phyloP scores from a whole-genome alignment of 2,329 filamentous ascomycete species.

The Beauveria sp. region DNA sequence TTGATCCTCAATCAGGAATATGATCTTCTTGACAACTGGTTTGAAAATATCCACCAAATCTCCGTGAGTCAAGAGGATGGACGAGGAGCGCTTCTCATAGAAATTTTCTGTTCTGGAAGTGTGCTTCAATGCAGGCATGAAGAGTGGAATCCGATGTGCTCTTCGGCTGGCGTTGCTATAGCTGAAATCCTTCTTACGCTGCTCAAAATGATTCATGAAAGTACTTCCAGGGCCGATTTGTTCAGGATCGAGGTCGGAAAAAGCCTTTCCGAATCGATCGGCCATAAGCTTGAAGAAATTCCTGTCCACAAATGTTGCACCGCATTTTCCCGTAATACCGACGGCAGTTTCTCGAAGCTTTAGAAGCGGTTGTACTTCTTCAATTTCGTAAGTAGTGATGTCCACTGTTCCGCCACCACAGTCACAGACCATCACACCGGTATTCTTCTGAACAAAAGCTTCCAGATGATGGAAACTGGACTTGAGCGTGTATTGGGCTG shows the following conservation, averaged over 20 bases:
- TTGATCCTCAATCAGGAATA: background rate
- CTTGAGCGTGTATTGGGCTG: slow-evolving; percentile 7
- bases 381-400: background rate
- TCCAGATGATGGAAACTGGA: slow-evolving; percentile 4
- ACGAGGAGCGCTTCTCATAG: background rate
- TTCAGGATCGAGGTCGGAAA: background rate
- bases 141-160: background rate
- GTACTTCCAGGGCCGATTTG: slow-evolving; percentile 14
- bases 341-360: background rate
- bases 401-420: slow-evolving; percentile 7
- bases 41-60: background rate
- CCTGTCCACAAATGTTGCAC: slow-evolving; percentile 12
- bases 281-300: slow-evolving; percentile 12
- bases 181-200: slow-evolving; percentile 15
- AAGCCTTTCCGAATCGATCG: slow-evolving; percentile 12
- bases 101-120: background rate
- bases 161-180: background rate
- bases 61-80: background rate
- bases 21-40: background rate
- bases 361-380: background rate
- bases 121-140: background rate
- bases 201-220: slow-evolving; percentile 15
- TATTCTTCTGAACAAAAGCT: slow-evolving; percentile 42
- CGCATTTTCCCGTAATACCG: slow-evolving; percentile 12
- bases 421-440: background rate